Evolutionary conservation across 2,329 filamentous ascomycete species (phyloP).

Genomic region (Penicillium oxalicum): DNA sequence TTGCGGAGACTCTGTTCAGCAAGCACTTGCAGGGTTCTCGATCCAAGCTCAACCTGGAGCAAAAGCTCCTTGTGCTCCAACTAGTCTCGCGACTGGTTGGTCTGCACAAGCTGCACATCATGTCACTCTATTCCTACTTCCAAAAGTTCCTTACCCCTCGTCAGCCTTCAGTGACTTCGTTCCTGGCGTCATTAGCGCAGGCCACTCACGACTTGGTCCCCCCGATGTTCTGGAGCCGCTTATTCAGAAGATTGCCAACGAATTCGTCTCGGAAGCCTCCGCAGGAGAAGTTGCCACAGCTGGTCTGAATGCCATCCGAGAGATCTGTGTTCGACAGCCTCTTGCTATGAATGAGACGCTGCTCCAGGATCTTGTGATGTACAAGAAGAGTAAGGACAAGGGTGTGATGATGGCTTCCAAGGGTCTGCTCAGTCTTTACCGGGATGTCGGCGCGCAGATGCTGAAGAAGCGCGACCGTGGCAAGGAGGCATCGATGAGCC

Average conservation of each 20-base stretch:
- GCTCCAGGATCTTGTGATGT: slow-evolving; percentile 92
- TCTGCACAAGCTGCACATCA: slow-evolving; percentile 82
- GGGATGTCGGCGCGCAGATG: slow-evolving; percentile 84
- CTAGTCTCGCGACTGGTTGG: slow-evolving; percentile 86
- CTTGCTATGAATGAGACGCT: slow-evolving; percentile 94
- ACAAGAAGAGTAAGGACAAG: slow-evolving; percentile 96
- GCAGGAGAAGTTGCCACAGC: slow-evolving; percentile 86
- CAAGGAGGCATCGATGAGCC: slow-evolving; percentile 78
- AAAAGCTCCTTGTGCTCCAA: slow-evolving; percentile 83
- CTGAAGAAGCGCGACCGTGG: slow-evolving; percentile 85
- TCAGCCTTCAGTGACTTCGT: slow-evolving; percentile 85
- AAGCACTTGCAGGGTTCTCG: slow-evolving; percentile 87
- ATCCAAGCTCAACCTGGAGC: slow-evolving; percentile 77
- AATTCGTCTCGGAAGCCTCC: slow-evolving; percentile 93
- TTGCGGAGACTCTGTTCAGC: slow-evolving; percentile 80
- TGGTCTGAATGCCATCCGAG: slow-evolving; percentile 88
- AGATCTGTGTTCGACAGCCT: slow-evolving; percentile 87
- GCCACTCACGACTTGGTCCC: slow-evolving; percentile 86
- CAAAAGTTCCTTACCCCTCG: slow-evolving; percentile 84
- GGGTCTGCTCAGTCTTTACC: slow-evolving; percentile 81
- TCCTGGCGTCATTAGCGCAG: slow-evolving; percentile 87
- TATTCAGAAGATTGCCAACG: slow-evolving; percentile 92
- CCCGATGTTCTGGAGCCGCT: slow-evolving; percentile 88
- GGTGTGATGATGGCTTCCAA: slow-evolving; percentile 98
- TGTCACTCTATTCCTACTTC: slow-evolving; percentile 93